A percentile compares a stretch with the other conserved stretches of the same genome.
Conservation (phyloP, 306 rosid genomes). For the Heteromeles arbutifolia region DNA sequence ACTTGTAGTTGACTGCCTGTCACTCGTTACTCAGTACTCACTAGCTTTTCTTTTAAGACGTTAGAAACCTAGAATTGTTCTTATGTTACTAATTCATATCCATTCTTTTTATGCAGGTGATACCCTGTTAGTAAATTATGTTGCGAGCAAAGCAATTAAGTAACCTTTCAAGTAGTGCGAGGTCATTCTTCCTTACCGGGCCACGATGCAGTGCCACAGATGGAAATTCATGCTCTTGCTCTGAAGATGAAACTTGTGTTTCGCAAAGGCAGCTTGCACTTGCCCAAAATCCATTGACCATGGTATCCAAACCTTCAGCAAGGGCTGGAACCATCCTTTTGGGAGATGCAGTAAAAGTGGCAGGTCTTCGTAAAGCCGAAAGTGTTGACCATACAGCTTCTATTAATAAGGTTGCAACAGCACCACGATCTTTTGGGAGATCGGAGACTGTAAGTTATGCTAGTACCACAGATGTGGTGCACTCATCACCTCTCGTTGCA, state of each 20-base stretch:
- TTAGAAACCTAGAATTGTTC: background rate
- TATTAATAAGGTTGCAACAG: slow-evolving; percentile 27
- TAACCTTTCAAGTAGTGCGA: slow-evolving; percentile 67
- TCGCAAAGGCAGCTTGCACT: slow-evolving; percentile 41
- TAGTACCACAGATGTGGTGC: slow-evolving; percentile 27
- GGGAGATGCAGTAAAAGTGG: slow-evolving; percentile 32
- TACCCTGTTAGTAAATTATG: slow-evolving; percentile 44
- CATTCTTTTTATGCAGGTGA: slow-evolving; percentile 1
- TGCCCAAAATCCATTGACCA: slow-evolving; percentile 45
- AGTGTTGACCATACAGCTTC: slow-evolving; percentile 26
- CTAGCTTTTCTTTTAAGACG: background rate
- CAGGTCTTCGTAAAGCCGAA: slow-evolving; percentile 32
- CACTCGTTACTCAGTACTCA: background rate
- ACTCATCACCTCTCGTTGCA: slow-evolving; percentile 31
- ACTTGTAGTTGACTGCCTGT: background rate
- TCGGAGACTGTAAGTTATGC: slow-evolving; percentile 47
- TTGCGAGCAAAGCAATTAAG: slow-evolving; percentile 74
- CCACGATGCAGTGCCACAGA: slow-evolving; percentile 60
- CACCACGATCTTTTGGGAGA: slow-evolving; percentile 34
- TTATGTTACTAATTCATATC: background rate
- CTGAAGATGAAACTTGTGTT: slow-evolving; percentile 74
- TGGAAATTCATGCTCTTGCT: slow-evolving; percentile 70
- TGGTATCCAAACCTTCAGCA: slow-evolving; percentile 34
- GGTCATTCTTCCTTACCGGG: slow-evolving; percentile 67
- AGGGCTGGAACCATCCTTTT: slow-evolving; percentile 39